A percentile compares a stretch with the other conserved stretches of the same genome.
Evolutionary conservation across 2,329 filamentous ascomycete genomes (phyloP).

Genomic region (Blumeria graminis): DNA sequence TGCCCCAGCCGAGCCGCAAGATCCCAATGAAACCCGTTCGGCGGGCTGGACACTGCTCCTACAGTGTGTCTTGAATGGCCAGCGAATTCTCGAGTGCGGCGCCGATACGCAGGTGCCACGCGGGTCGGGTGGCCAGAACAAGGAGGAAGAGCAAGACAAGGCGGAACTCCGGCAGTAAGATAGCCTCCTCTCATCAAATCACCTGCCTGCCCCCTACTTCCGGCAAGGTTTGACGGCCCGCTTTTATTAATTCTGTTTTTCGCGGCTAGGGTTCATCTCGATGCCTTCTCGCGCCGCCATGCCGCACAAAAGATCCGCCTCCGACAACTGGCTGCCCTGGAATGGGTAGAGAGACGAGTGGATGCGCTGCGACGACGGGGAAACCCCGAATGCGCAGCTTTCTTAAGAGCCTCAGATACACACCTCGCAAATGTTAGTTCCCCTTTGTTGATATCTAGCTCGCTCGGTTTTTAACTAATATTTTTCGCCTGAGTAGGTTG

Average conservation of each 20-base stretch:
- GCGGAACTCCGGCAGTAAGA: conserved; percentile 38
- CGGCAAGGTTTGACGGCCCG: too few species aligned
- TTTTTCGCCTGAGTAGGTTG: too few species aligned
- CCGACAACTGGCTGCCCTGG: conserved; percentile 32
- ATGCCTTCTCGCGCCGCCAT: conserved; percentile 35
- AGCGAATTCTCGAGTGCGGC: conserved; percentile 38
- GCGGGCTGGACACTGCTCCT: conserved; percentile 37
- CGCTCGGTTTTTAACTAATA: too few species aligned
- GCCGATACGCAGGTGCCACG: conserved; percentile 35
- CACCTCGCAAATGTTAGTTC: too few species aligned
- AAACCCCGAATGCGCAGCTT: too few species aligned
- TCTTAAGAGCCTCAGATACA: too few species aligned
- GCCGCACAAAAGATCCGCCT: conserved; percentile 40
- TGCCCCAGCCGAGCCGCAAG: conserved; percentile 26
- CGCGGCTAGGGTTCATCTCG: conserved; percentile 26
- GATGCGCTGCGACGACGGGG: neutral
- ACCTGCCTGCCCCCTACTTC: neutral
- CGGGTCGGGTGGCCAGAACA: conserved; percentile 21
- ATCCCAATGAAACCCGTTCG: conserved; percentile 35
- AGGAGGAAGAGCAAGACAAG: conserved; percentile 30
- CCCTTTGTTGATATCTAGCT: too few species aligned
- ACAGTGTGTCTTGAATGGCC: conserved; percentile 36
- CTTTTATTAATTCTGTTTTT: neutral
- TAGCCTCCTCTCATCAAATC: conserved; percentile 1
- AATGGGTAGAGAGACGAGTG: conserved; percentile 22